Evolutionary conservation across 1,284 basidiomycete species (phyloP).

Genomic region (Trichosporon coremiiforme): DNA sequence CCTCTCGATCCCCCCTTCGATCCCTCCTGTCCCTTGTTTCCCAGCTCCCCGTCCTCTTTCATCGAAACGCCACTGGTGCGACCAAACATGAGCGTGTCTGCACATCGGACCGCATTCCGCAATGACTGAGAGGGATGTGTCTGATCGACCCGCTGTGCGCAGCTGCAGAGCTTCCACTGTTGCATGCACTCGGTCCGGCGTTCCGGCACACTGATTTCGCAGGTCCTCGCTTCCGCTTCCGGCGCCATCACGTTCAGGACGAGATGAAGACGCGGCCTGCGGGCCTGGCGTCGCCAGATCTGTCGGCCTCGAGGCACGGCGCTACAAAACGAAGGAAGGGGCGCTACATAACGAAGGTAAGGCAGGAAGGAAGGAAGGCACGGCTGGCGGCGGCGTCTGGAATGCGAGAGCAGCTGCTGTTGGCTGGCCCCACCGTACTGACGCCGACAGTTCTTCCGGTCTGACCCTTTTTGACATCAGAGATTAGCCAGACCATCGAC

Average conservation of each 20-base stretch:
- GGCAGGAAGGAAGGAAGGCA: not conserved
- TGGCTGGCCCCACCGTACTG: not conserved
- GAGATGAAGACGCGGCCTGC: too few species aligned
- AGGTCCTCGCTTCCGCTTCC: not conserved
- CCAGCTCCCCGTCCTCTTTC: not conserved
- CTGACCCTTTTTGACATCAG: not conserved
- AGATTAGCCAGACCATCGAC: not conserved
- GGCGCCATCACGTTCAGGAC: too few species aligned
- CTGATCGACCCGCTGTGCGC: not conserved
- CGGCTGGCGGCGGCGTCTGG: slow-evolving; percentile 8
- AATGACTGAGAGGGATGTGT: not conserved
- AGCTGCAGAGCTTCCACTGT: not conserved
- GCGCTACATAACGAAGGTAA: too few species aligned
- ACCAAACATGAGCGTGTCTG: not conserved
- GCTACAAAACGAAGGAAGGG: too few species aligned
- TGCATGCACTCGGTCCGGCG: not conserved
- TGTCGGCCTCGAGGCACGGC: not conserved
- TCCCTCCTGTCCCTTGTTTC: not conserved
- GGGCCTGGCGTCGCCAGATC: not conserved
- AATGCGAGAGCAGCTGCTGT: not conserved
- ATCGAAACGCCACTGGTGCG: not conserved
- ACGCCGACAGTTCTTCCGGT: not conserved
- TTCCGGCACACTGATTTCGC: not conserved
- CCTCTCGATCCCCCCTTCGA: not conserved
- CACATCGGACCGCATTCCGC: not conserved